Evolutionary conservation across 2,329 filamentous ascomycete species (phyloP), one percentile per base, ranked within the genome.

Genomic region (Penicillium aurantiogriseum): DNA sequence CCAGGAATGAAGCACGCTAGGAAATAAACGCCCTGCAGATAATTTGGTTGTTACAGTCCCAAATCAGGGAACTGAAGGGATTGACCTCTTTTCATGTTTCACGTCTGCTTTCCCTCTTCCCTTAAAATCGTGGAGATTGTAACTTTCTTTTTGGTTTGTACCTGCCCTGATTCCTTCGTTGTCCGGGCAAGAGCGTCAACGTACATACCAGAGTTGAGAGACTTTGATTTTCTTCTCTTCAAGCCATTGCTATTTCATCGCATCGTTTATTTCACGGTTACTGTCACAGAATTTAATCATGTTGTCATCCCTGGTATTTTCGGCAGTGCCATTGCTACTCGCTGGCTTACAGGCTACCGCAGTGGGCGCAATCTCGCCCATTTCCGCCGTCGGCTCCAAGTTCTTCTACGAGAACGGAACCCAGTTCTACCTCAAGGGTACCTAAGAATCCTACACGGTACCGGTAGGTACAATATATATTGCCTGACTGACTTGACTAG

Each of bases 341-440:
- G 64, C 67, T 31, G 62, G 64, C 53, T 58, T 73, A 42, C 67
- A 70, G 47, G 61, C 59, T 35, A 58, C 66, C 68, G 56, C 66
- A 13, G 70, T 68, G 47, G 59, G 62, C 42, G 79, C 83, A 31
- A 76, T 86, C 47, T 77, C 82, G 36, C 82, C 82, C 54, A 83
- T 88, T 61, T 78, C 79, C n/a, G 76, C 77, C 42, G 84, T 88
- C 53, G 91, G 91, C 50, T 87, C 88, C 78, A 96, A 95, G 77
- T 91, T 96, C 80, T 96, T 95, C 79, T 87, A 86, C 65, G 85
- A 84, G 68, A 85, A 92, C 72, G 91, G 91, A 63, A 81, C 86
- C 33, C 91, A 95, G 71, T 95, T 90, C 80, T 94, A 86, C 74
- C 83, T 94, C 74, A 94, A 92, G 78, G 90, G 90, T 89, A 74